Evolutionary conservation across 331 rosid species (phyloP).

Genomic region (Telfairia occidentalis): DNA sequence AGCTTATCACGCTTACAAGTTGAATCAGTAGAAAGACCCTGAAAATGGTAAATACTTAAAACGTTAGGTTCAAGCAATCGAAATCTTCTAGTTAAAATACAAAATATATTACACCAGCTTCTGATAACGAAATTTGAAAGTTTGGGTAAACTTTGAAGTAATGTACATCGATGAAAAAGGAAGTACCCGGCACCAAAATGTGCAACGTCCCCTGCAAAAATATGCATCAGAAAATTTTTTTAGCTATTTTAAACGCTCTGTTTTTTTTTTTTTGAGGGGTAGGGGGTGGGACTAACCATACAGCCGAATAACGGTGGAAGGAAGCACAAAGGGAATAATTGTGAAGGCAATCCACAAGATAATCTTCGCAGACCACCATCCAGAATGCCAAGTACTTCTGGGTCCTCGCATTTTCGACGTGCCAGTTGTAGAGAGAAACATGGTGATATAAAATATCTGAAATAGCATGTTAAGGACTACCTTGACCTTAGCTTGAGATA

Average conservation of each 20-base stretch:
- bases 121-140: slow-evolving; percentile 3
- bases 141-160: slow-evolving; percentile 8
- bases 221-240: neutral
- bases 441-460: slow-evolving; percentile 66
- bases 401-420: slow-evolving; percentile 47
- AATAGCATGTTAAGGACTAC: slow-evolving; percentile 35
- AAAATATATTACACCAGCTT: neutral
- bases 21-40: slow-evolving; percentile 96
- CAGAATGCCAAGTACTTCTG: slow-evolving; percentile 83
- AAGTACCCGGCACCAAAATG: slow-evolving; percentile 94
- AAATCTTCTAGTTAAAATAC: neutral
- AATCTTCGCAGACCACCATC: slow-evolving; percentile 91
- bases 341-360: slow-evolving; percentile 40
- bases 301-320: slow-evolving; percentile 51
- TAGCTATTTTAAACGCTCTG: neutral
- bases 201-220: slow-evolving; percentile 56
- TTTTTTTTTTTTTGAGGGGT: neutral
- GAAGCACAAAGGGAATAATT: slow-evolving; percentile 77
- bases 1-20: slow-evolving; percentile 78
- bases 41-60: slow-evolving; percentile 19
- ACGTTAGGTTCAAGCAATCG: neutral
- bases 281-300: slow-evolving; percentile 49
- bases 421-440: slow-evolving; percentile 69
- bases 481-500: slow-evolving; percentile 15
- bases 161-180: slow-evolving; percentile 7